Percentiles rank a stretch among this genome's conserved stretches.
phyloP scores from a whole-genome alignment of 805 yeast genomes.

The Wickerhamomyces chambardii region DNA sequence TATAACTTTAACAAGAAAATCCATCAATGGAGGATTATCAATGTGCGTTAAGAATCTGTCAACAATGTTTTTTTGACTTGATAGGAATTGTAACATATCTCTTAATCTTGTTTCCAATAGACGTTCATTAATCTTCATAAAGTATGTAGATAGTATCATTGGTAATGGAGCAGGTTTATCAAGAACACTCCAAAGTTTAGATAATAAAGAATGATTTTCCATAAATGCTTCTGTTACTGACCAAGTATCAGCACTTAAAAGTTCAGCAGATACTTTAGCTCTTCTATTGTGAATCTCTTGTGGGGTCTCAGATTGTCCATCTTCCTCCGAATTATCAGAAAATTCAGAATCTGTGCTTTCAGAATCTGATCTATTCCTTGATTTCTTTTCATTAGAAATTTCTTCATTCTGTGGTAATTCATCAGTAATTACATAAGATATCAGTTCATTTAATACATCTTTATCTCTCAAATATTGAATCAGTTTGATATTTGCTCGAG shows the following conservation, averaged over 20 bases:
- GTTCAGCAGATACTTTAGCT: constrained; percentile 78
- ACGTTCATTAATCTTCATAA: constrained; percentile 88
- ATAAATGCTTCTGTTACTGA: constrained; percentile 84
- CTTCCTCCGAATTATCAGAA: constrained; percentile 12
- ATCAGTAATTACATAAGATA: constrained; percentile 49
- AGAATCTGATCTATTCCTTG: constrained; percentile 15
- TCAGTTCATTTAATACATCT: constrained; percentile 56
- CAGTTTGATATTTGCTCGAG: constrained; percentile 65
- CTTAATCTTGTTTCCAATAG: constrained; percentile 82
- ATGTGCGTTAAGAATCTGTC: constrained; percentile 77
- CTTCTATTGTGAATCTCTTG: constrained; percentile 29
- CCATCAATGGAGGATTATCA: constrained; percentile 93
- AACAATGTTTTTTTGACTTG: constrained; percentile 62
- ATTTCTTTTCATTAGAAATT: constrained; percentile 13
- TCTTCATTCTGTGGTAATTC: constrained; percentile 13
- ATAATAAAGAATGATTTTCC: constrained; percentile 58
- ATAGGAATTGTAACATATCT: constrained; percentile 63
- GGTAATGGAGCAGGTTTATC: constrained; percentile 61
- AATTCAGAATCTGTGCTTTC: constrained; percentile 21
- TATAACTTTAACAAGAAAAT: constrained; percentile 78
- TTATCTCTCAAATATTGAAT: constrained; percentile 77
- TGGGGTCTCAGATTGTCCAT: constrained; percentile 22
- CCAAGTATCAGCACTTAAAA: constrained; percentile 90
- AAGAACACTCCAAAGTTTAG: constrained; percentile 71
- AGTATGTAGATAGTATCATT: constrained; percentile 73